phyloP scores from a whole-genome alignment of 352 stramenopile species.

The Plasmopara muralis region DNA sequence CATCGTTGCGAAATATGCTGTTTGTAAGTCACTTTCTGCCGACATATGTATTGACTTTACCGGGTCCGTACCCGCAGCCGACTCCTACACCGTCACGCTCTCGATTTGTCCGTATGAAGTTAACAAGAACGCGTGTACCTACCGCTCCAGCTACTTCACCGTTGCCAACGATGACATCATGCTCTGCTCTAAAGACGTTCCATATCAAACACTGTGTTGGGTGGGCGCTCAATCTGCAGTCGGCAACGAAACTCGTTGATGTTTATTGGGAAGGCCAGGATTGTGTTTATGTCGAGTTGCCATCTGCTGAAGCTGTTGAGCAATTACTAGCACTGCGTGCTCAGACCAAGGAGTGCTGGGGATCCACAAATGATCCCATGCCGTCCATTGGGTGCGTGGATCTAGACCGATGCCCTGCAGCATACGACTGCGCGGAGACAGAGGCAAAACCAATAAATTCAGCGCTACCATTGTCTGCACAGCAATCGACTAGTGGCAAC shows the following conservation, averaged over 20 bases:
- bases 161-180: conserved; percentile 12
- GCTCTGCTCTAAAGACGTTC: conserved; percentile 47
- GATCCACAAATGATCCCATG: conserved; percentile 44
- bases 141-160: conserved; percentile 9
- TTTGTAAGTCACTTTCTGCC: conserved; percentile 64
- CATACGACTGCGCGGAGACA: conserved; percentile 18
- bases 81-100: conserved; percentile 41
- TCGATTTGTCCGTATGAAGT: conserved; percentile 44
- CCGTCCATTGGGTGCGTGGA: conserved; percentile 59
- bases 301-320: conserved; percentile 28
- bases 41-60: conserved; percentile 34
- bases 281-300: conserved; percentile 46
- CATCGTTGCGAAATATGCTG: conserved; percentile 39
- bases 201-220: conserved; percentile 72
- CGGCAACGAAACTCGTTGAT: conserved; percentile 28
- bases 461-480: conserved; percentile 11
- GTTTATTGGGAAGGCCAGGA: conserved; percentile 50
- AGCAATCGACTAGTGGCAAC: conserved; percentile 21
- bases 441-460: conserved; percentile 24
- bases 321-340: conserved; percentile 33
- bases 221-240: conserved; percentile 40
- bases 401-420: conserved; percentile 33
- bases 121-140: conserved; percentile 41
- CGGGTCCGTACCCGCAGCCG: conserved; percentile 37
- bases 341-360: conserved; percentile 27